Base-by-base conservation (phyloP, 2,329 filamentous ascomycete species). In the Metarhizium album region DNA sequence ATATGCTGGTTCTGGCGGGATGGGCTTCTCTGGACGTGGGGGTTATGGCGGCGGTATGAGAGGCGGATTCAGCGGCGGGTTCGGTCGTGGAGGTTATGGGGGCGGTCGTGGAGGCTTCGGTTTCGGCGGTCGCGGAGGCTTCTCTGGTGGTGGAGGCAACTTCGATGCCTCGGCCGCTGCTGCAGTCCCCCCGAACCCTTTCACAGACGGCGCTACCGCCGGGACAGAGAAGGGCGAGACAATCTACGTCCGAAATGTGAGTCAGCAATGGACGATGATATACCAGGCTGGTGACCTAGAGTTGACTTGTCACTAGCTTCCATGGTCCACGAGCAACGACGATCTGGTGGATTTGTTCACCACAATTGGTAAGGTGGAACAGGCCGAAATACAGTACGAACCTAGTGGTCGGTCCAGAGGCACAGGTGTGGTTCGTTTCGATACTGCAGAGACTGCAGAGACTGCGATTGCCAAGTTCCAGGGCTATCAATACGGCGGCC, bases 321-420 rank as follows among this genome's bases (percentile, higher is more conserved):
- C 93, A 13, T 98, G 93, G 93, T 97, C 93, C 27, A 98, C 93
- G 16, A 96, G 90, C 74, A 97, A 98, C 64, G 93, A 98, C 56
- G 93, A 98, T 68, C 75, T 98, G 24, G 82, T 97, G 52, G 93
- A 98, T 67, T 79, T 98, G 20, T 98, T 98, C 74, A 90, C 87
- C 18, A 98, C 93, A 11, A 98, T 98, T 63, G 93, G 93, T 57
- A 95, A 95, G 68, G 93, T 98, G 53, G 90, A 96, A 62, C 90
- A 93, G 62, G 93, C 93, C n/a, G 93, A 98, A 71, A 97, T 98
- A 52, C 93, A 98, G 70, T 97, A 98, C 64, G 93, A 98, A 68
- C 86, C 88, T 3, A 97, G 94, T 62, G 93, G 93, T 45, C 87
- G 93, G 60, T 98, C 93, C 53, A 86, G 90, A 57, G 93, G 93